Base-by-base conservation (phyloP, 208 protist genomes). In the Crithidia sp. region DNA sequence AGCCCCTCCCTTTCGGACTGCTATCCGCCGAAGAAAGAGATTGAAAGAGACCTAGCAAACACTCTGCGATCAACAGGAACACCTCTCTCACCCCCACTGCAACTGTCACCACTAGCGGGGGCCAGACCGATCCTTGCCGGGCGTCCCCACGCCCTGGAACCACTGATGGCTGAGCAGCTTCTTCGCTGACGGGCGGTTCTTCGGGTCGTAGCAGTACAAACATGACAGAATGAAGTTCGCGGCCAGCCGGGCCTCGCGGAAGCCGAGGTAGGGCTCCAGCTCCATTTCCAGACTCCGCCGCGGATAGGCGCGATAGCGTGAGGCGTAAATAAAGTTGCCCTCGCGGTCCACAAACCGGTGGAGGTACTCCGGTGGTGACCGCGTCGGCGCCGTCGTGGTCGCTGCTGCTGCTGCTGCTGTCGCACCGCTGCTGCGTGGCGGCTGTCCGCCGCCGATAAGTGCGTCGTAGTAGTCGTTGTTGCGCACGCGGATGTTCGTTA, bases 191-290 rank as follows among this genome's bases (percentile, higher is more conserved):
- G 83, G 84, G 0, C 91, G 86, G n/a, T 81, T 43, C 44, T 63
- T 76, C n/a, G 88, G 87, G 56, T 92, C 85, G 82, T 88, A 95
- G 28, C 67, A 80, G 63, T 55, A 44, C 37, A 95, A 53, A 70
- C 91, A 93, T 2, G 58, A 64, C 60, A 93, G 61, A 39, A 95
- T 86, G 69, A 95, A 95, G 55, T 75, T 68, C 16, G 91, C 81
- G 44, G 78, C 74, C 41, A 70, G 28, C 14, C 58, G 70, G 41
- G 79, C 77, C 45, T 79, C 81, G 40, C 55, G 53, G 59, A 64
- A 70, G 40, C 61, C 67, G 17, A 90, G 67, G 76, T 81, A 91
- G 13, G 58, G 52, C 70, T 83, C 65, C 74, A 94, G 69, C 67
- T 94, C 89, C 67, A 67, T 68, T 43, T 82, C 77, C 37, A 94